Base-by-base conservation (phyloP, 768 basidiomycete genomes). In the Agrocybe praecox region DNA sequence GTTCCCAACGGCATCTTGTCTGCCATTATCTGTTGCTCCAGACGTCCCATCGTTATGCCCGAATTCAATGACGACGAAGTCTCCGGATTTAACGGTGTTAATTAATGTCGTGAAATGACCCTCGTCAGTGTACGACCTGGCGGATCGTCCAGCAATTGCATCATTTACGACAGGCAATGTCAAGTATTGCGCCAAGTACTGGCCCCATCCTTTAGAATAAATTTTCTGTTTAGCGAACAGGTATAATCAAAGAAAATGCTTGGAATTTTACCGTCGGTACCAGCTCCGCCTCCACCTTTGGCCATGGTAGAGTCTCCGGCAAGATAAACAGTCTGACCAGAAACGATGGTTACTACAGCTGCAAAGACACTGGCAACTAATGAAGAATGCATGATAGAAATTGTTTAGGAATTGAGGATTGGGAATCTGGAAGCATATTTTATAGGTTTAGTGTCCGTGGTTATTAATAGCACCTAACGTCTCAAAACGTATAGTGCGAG, bases 251-350 rank as follows among this genome's bases (percentile, higher is more conserved):
- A 45, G 54, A 9, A 29, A 29, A 29, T n/a, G 14, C 43, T 6
- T 3, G 21, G 12, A n/a, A 34, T 19, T 42, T 42, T 45, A 70
- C 74, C 73, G 47, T 76, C 72, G 15, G 74, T 71, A 14, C 75
- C 75, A 34, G 65, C 61, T 18, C 77, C 73, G 33, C 74, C 74
- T 43, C 78, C 74, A 52, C 70, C 69, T 46, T 56, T 62, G 1
- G 78, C 78, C 79, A 77, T 78, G 4, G 77, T 80, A 10, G 74
- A 76, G 59, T 80, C 78, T 9, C 79, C 78, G 0, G 76, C 78
- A 42, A 78, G 57, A 53, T 77, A 79, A 43, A 56, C 49, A 10
- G 55, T 56, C 36, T 55, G 54, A n/a, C 54, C 54, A 49, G 46
- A 55, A 14, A 40, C 55, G 14, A 42, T 14, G 24, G 47, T 40